phyloP scores from a whole-genome alignment of 495 filamentous ascomycete species.

The Venustampulla echinocandica region DNA sequence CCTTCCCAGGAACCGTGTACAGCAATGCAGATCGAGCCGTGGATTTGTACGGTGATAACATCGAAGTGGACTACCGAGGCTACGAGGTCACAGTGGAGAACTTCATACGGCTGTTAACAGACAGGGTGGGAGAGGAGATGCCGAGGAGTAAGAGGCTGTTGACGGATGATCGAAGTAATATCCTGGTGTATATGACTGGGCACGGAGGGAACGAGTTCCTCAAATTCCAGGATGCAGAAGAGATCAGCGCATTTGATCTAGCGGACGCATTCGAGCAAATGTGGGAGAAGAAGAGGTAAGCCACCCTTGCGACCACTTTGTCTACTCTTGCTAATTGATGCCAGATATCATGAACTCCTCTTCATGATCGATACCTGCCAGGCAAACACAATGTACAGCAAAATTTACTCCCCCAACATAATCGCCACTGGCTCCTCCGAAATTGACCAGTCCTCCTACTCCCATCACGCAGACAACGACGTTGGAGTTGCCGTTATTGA shows the following conservation, averaged over 20 bases:
- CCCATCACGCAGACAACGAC: constrained; percentile 95
- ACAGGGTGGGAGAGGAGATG: constrained; percentile 86
- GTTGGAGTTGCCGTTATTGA: constrained; percentile 97
- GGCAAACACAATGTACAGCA: constrained; percentile 97
- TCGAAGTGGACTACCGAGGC: constrained; percentile 95
- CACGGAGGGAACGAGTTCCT: constrained; percentile 98
- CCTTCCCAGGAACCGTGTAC: constrained; percentile 95
- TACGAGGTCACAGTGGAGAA: constrained; percentile 99
- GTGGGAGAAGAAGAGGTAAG: constrained; percentile 96
- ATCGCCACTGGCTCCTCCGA: constrained; percentile 91
- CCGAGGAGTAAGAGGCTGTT: constrained; percentile 85
- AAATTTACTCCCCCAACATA: constrained; percentile 95
- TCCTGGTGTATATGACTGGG: constrained; percentile 97
- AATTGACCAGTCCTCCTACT: constrained; percentile 90
- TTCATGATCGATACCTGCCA: constrained; percentile 99
- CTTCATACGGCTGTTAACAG: constrained; percentile 91
- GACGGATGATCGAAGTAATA: constrained; percentile 90
- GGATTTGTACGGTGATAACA: constrained; percentile 96
- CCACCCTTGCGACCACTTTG: neutral
- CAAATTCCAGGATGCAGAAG: constrained; percentile 97
- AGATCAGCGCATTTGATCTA: constrained; percentile 92
- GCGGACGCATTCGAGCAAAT: constrained; percentile 99
- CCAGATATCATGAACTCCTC: constrained; percentile 80
- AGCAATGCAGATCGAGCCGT: constrained; percentile 94
- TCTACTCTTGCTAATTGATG: neutral